These are phyloP conservation scores for Didymella keratinophila DNA, from an alignment of 2,329 filamentous ascomycete species.

Conservation along the genomic window DNA sequence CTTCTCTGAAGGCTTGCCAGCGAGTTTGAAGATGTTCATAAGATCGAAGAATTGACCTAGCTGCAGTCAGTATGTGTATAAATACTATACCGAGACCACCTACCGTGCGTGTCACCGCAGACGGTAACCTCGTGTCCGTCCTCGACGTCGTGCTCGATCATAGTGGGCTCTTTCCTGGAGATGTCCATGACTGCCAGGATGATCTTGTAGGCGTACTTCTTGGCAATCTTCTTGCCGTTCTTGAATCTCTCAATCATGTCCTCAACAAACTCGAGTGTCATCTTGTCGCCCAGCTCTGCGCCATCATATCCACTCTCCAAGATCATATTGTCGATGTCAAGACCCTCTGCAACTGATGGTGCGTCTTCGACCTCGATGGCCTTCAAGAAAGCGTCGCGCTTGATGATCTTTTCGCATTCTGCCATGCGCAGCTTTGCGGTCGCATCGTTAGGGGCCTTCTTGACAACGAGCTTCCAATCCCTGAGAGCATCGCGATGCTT, in stretches of 20 bases:
- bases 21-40: slow-evolving; percentile 92
- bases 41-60: slow-evolving; percentile 96
- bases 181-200: slow-evolving; percentile 88
- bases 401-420: slow-evolving; percentile 94
- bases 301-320: slow-evolving; percentile 90
- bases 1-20: slow-evolving; percentile 82
- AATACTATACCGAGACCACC: slow-evolving; percentile 26
- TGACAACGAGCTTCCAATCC: slow-evolving; percentile 91
- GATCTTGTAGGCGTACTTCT: slow-evolving; percentile 98
- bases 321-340: slow-evolving; percentile 85
- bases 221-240: slow-evolving; percentile 91
- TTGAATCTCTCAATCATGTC: slow-evolving; percentile 94
- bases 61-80: slow-evolving; percentile 23
- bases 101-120: slow-evolving; percentile 96
- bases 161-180: slow-evolving; percentile 90
- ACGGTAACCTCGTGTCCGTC: slow-evolving; percentile 84
- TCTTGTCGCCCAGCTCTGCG: slow-evolving; percentile 75
- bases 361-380: slow-evolving; percentile 94
- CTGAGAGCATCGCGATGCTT: slow-evolving; percentile 85
- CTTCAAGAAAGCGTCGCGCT: slow-evolving; percentile 89
- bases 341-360: slow-evolving; percentile 87
- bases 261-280: slow-evolving; percentile 96
- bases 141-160: slow-evolving; percentile 90
- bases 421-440: slow-evolving; percentile 89
- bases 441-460: slow-evolving; percentile 85